phyloP scores from a whole-genome alignment of 2,329 filamentous ascomycete species.

The Ceratocystis albifundus region DNA sequence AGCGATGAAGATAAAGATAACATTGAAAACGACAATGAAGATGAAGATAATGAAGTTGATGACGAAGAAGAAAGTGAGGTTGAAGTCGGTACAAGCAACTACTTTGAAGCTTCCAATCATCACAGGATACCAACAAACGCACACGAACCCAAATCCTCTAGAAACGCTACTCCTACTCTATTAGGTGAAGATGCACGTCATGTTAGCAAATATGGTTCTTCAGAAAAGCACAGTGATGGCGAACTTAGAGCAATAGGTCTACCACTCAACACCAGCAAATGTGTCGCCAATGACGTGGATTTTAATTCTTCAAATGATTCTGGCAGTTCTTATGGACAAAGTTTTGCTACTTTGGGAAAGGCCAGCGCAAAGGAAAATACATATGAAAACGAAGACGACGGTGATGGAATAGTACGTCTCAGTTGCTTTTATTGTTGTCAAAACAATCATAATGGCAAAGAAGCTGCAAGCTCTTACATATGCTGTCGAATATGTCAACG shows the following conservation, averaged over 20 bases:
- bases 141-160: neutral
- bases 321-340: conserved; percentile 30
- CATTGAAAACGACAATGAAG: conserved; percentile 25
- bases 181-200: neutral
- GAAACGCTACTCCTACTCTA: neutral
- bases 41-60: conserved; percentile 38
- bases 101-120: conserved; percentile 29
- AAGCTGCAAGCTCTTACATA: conserved; percentile 70
- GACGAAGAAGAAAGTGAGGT: conserved; percentile 32
- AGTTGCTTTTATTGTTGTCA: conserved; percentile 66
- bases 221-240: conserved; percentile 21
- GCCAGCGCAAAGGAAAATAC: conserved; percentile 47
- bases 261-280: conserved; percentile 26
- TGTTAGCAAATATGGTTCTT: conserved; percentile 27
- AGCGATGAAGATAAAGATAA: conserved; percentile 17
- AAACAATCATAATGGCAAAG: conserved; percentile 70
- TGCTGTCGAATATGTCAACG: conserved; percentile 68
- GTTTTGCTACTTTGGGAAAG: conserved; percentile 47
- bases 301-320: conserved; percentile 25
- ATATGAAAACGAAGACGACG: conserved; percentile 47
- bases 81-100: conserved; percentile 14
- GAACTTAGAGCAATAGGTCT: conserved; percentile 17
- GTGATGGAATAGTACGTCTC: conserved; percentile 40
- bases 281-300: conserved; percentile 33
- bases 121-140: conserved; percentile 16